Evolutionary conservation across 352 stramenopile genomes (phyloP).

Genomic region (Phytophthora quininea): DNA sequence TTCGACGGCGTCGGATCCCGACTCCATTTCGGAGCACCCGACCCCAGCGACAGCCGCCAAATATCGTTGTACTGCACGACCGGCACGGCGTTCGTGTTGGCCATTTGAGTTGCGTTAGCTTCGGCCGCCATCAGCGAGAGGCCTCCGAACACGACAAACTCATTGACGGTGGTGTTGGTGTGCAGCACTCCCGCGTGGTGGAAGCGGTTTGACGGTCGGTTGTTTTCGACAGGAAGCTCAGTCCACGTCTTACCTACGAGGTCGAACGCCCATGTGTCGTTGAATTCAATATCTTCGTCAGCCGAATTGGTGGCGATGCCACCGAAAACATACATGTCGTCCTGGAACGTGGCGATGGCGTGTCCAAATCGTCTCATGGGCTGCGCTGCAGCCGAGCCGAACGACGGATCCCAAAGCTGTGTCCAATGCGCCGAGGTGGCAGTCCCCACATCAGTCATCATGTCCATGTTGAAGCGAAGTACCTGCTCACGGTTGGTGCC

Average conservation of each 20-base stretch:
- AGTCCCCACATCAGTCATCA: slow-evolving; percentile 16
- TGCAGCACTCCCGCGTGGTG: slow-evolving; percentile 50
- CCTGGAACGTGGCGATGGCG: slow-evolving; percentile 46
- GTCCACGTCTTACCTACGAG: slow-evolving; percentile 40
- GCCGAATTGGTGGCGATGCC: slow-evolving; percentile 46
- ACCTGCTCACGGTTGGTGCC: background rate
- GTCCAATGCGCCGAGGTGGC: slow-evolving; percentile 50
- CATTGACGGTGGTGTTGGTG: slow-evolving; percentile 42
- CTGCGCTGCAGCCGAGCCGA: slow-evolving; percentile 25
- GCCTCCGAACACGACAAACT: slow-evolving; percentile 62
- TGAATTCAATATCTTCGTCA: slow-evolving; percentile 61
- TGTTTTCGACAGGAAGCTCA: slow-evolving; percentile 25
- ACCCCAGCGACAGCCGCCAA: slow-evolving; percentile 48
- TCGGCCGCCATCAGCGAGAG: slow-evolving; percentile 40
- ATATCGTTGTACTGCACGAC: slow-evolving; percentile 62
- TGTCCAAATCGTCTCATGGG: slow-evolving; percentile 64
- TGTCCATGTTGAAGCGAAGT: slow-evolving; percentile 13
- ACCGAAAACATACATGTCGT: slow-evolving; percentile 69
- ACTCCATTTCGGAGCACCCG: slow-evolving; percentile 35
- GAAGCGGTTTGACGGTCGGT: slow-evolving; percentile 44
- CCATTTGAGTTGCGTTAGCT: background rate
- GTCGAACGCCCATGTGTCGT: slow-evolving; percentile 80
- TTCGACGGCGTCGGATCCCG: slow-evolving; percentile 32
- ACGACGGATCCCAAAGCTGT: slow-evolving; percentile 44
- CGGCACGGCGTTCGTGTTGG: slow-evolving; percentile 18